Conservation (phyloP, 192 early-diverging fungal genomes). For the Coemansia sp. region DNA sequence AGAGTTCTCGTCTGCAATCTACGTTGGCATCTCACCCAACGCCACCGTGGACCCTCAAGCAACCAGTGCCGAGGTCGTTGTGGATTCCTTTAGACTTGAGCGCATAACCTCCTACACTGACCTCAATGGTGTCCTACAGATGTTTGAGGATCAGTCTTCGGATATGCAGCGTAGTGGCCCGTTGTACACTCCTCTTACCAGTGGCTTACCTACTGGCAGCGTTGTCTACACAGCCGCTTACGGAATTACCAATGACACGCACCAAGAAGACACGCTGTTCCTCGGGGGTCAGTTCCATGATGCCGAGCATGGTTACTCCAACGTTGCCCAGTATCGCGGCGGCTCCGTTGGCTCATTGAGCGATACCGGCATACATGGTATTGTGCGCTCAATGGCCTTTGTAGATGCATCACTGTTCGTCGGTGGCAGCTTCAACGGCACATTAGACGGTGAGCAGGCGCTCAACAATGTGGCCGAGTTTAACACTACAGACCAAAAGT, state of each 20-base stretch:
- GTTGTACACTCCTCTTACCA: conserved; percentile 38
- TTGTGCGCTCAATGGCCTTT: conserved; percentile 35
- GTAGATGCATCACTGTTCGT: conserved; percentile 30
- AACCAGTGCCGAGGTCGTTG: conserved; percentile 38
- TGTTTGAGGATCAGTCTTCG: conserved; percentile 23
- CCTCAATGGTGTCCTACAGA: conserved; percentile 45
- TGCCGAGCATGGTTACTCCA: conserved; percentile 36
- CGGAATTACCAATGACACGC: conserved; percentile 24
- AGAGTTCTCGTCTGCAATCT: conserved; percentile 54
- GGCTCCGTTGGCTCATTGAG: conserved; percentile 21
- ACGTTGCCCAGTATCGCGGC: conserved; percentile 61
- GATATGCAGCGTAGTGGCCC: conserved; percentile 20
- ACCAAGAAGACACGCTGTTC: conserved; percentile 40
- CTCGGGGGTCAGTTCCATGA: conserved; percentile 65
- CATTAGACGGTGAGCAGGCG: conserved; percentile 18
- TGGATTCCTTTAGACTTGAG: conserved; percentile 35
- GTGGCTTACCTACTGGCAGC: conserved; percentile 45
- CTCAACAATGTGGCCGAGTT: conserved; percentile 44
- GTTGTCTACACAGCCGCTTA: conserved; percentile 52
- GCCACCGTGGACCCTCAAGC: conserved; percentile 20
- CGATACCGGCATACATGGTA: conserved; percentile 32
- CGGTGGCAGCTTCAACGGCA: conserved; percentile 48
- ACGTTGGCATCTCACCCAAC: conserved; percentile 35
- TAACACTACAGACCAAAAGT: conserved; percentile 40
- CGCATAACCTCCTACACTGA: conserved; percentile 39